Evolutionary conservation across 306 rosid species (phyloP).

Genomic region (Boehmeria nivea): DNA sequence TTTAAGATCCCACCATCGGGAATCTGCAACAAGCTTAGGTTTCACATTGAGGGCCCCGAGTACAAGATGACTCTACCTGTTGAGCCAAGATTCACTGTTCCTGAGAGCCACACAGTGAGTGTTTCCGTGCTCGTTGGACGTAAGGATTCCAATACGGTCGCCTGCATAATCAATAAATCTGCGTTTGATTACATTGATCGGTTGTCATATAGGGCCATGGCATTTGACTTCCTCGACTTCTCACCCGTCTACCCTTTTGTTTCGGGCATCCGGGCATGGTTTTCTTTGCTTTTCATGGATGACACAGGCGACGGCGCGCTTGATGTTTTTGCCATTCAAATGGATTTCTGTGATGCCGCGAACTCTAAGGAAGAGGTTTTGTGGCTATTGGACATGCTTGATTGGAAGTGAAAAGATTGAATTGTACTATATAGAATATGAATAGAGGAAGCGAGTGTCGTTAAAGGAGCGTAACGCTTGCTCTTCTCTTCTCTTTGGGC

Average conservation of each 20-base stretch:
- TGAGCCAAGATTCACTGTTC: slow-evolving; percentile 68
- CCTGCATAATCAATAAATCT: slow-evolving; percentile 61
- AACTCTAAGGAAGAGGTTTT: slow-evolving; percentile 81
- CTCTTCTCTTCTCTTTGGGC: no score
- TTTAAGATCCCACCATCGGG: slow-evolving; percentile 47
- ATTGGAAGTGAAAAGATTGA: slow-evolving; percentile 71
- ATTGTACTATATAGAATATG: no score
- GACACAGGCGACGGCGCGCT: slow-evolving; percentile 52
- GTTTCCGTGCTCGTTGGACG: slow-evolving; percentile 77
- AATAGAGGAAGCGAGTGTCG: no score
- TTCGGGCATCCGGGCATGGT: slow-evolving; percentile 79
- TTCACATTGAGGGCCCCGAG: slow-evolving; percentile 53
- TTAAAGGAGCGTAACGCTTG: no score
- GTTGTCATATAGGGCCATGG: slow-evolving; percentile 67
- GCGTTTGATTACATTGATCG: slow-evolving; percentile 75
- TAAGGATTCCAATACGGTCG: slow-evolving; percentile 75
- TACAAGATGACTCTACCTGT: slow-evolving; percentile 76
- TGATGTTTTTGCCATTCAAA: slow-evolving; percentile 84
- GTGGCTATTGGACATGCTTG: slow-evolving; percentile 89
- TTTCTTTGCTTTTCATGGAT: slow-evolving; percentile 87
- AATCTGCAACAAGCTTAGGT: slow-evolving; percentile 52
- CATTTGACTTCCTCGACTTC: slow-evolving; percentile 81
- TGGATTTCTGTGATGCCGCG: slow-evolving; percentile 94
- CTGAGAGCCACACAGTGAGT: slow-evolving; percentile 51
- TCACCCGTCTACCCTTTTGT: slow-evolving; percentile 67